A percentile compares a stretch with the other conserved stretches of the same genome.
Conservation (phyloP, 23 red algal genomes). For the Cyanidiococcus yangmingshanensis region DNA sequence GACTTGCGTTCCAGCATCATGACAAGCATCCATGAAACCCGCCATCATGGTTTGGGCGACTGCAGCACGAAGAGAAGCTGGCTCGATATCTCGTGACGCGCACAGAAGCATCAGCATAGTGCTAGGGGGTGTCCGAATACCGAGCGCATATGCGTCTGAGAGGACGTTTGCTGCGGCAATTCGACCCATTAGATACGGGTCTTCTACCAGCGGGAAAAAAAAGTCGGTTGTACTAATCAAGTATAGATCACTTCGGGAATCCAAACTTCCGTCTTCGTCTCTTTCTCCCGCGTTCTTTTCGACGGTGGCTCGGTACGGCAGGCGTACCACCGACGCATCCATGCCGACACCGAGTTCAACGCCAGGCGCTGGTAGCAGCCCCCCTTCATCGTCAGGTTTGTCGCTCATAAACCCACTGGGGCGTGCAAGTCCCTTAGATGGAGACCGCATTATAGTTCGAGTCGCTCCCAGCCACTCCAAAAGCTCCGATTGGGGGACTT, state of each 20-base stretch:
- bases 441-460: neutral
- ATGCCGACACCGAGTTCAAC: slow-evolving; percentile 22
- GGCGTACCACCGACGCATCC: slow-evolving; percentile 15
- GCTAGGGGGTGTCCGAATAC: neutral
- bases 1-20: slow-evolving; percentile 21
- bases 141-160: slow-evolving; percentile 34
- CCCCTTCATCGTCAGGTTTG: neutral
- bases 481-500: slow-evolving; percentile 35
- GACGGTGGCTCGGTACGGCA: neutral
- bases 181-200: slow-evolving; percentile 39
- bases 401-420: neutral
- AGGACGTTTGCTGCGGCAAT: slow-evolving; percentile 42
- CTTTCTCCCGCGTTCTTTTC: neutral
- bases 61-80: neutral
- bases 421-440: neutral
- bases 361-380: no score
- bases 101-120: slow-evolving; percentile 35
- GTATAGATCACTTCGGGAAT: neutral
- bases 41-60: slow-evolving; percentile 29
- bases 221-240: slow-evolving; percentile 32
- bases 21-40: slow-evolving; percentile 25
- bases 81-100: slow-evolving; percentile 11
- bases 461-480: neutral
- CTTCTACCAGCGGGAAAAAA: slow-evolving; percentile 41
- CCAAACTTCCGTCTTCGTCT: neutral